Evolutionary conservation across 2,329 filamentous ascomycete species (phyloP), one percentile per base, ranked within the genome.

Genomic region (Penicillium sp.): DNA sequence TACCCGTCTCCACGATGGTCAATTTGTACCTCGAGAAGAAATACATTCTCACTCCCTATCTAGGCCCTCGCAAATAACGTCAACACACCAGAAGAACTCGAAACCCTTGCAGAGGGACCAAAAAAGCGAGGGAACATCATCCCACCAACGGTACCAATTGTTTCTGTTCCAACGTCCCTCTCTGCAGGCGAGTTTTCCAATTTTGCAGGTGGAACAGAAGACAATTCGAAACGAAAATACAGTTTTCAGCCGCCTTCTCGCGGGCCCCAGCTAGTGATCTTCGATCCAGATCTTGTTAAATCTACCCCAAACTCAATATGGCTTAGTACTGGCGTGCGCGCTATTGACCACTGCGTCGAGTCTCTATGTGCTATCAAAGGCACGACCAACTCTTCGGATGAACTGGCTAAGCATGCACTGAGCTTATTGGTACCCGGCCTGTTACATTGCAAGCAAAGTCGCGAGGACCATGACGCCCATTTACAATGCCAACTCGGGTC

Each of bases 271-370:
- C 73, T 87, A 3, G 73, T 86, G 5, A 80, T 87, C 36, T 77
- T 85, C 2, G 83, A 86, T 53, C 80, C 83, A 2, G 70, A 74
- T 13, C 70, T 86, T 0, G 76, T 75, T 14, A 65, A 72, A 2
- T 79, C 78, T 0, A 85, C 83, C 0, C 83, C 83, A 0, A 69
- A 73, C 1, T 70, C 71, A 18, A 73, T 84, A 18, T 87, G 83
- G 83, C 70, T 86, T 1, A 81, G 79, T 41, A 83, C 82, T 0
- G 84, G 84, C 0, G 73, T 86, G 7, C 73, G 83, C 8, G 77
- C 79, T 0, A 75, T 85, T 0, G 83, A 85, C 59, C 82, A 85
- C 61, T 84, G 81, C 52, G 77, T 85, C 4, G 83, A 85, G 66
- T 79, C 79, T 1, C 64, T 82, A 4, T 83, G 79, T 56, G 78